A percentile compares a stretch with the other conserved stretches of the same genome.
These are phyloP conservation scores for Brassica juncea DNA, from an alignment of 345 rosid species.

Conservation along the genomic window DNA sequence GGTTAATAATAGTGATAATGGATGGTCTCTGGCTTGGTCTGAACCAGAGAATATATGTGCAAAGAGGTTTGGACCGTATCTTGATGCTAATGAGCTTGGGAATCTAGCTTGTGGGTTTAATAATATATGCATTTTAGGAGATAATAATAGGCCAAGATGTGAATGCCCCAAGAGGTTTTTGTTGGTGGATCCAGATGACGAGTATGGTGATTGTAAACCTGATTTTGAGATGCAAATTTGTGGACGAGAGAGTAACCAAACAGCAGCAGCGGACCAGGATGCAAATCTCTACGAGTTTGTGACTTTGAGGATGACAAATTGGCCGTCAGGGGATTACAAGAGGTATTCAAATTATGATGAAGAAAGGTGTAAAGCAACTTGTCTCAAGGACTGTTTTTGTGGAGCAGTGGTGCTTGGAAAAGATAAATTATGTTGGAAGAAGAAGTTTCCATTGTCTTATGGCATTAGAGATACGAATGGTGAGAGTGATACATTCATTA, in stretches of 20 bases:
- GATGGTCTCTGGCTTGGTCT: conserved; percentile 44
- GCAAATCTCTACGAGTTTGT: conserved; percentile 30
- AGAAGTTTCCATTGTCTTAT: conserved; percentile 52
- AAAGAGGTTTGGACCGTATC: conserved; percentile 12
- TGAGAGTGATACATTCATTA: conserved; percentile 49
- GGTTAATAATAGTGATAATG: background rate
- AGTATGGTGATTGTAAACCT: conserved; percentile 48
- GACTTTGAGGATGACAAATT: conserved; percentile 42
- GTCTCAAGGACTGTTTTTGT: conserved; percentile 59
- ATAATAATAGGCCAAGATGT: conserved; percentile 48
- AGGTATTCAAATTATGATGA: conserved; percentile 25
- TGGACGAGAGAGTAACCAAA: conserved; percentile 7
- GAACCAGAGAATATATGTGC: conserved; percentile 50
- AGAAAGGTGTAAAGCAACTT: conserved; percentile 52
- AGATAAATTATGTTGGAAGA: conserved; percentile 49
- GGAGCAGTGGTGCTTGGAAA: conserved; percentile 47
- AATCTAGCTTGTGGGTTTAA: conserved; percentile 63
- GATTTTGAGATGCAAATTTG: conserved; percentile 46
- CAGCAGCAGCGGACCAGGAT: conserved; percentile 1
- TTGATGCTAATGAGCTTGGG: conserved; percentile 30
- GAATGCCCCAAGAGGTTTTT: conserved; percentile 49
- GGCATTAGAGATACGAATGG: conserved; percentile 35
- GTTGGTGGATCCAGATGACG: conserved; percentile 41
- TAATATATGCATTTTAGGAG: conserved; percentile 47
- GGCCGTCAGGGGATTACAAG: conserved; percentile 51